These are phyloP conservation scores for Amanita muscaria DNA, from an alignment of 768 basidiomycete genomes.

Conservation along the genomic window DNA sequence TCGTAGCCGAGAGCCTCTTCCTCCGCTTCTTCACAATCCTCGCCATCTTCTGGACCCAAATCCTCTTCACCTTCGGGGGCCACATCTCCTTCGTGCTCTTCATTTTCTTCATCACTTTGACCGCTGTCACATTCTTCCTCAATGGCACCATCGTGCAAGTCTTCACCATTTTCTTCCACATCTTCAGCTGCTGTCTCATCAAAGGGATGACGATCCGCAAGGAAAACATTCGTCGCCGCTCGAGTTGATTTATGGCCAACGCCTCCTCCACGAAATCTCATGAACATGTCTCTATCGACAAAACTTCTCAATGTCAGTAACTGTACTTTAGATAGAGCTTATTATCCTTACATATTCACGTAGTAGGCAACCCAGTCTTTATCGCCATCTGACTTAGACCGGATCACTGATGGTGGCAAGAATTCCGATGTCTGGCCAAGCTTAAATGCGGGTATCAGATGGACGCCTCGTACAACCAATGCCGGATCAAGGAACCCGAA, in stretches of 20 bases:
- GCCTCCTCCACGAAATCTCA: neutral
- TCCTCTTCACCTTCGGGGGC: neutral
- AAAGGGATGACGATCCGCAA: neutral
- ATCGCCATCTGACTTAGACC: no score
- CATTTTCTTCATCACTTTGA: neutral
- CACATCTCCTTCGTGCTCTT: neutral
- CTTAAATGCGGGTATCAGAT: neutral
- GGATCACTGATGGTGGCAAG: no score
- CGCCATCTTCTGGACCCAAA: neutral
- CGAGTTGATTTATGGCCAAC: conserved; percentile 2
- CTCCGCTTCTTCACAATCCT: neutral
- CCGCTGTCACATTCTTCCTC: no score
- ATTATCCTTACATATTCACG: no score
- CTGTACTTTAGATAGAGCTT: no score
- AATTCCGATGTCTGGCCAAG: neutral
- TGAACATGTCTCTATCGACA: neutral
- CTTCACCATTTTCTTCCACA: neutral
- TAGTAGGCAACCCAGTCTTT: no score
- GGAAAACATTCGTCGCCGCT: neutral
- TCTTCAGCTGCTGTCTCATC: no score
- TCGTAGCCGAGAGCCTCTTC: neutral
- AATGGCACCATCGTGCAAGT: neutral
- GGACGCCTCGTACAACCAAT: neutral
- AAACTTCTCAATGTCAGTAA: no score
- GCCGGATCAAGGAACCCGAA: neutral